Evolutionary conservation across 768 basidiomycete genomes (phyloP).

Genomic region (Kwoniella dendrophila): DNA sequence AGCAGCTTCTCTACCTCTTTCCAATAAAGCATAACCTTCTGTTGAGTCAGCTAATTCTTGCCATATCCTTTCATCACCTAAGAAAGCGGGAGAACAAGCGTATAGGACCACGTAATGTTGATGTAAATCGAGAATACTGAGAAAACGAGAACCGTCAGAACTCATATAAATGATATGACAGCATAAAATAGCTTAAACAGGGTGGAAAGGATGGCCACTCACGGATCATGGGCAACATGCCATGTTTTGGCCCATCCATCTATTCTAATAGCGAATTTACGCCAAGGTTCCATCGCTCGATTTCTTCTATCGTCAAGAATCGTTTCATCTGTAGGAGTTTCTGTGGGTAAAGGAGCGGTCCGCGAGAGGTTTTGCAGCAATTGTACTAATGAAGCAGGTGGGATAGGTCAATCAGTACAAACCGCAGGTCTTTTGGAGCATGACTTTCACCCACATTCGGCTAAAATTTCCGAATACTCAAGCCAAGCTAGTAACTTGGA

Average conservation of each 20-base stretch:
- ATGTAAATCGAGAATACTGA: constrained; percentile 48
- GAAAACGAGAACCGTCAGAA: not conserved
- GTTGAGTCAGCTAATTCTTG: constrained; percentile 36
- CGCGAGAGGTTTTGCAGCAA: constrained; percentile 15
- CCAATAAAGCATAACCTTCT: constrained; percentile 47
- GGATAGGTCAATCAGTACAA: not conserved
- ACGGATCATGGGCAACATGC: constrained; percentile 46
- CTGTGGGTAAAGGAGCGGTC: constrained; percentile 14
- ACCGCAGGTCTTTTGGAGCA: not conserved
- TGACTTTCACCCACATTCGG: constrained; percentile 32
- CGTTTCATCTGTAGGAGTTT: constrained; percentile 8
- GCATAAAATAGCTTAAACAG: not conserved
- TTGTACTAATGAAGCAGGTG: constrained; percentile 10
- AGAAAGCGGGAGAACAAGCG: constrained; percentile 44
- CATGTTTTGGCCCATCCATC: constrained; percentile 41
- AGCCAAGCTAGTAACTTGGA: constrained; percentile 52
- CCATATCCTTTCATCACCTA: constrained; percentile 41
- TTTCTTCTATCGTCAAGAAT: constrained; percentile 16
- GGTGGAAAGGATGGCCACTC: constrained; percentile 13
- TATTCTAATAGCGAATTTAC: constrained; percentile 29
- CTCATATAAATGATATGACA: too few species aligned
- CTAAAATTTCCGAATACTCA: constrained; percentile 51
- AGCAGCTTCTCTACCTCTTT: constrained; percentile 51
- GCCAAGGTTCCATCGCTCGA: constrained; percentile 34
- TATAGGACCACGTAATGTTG: constrained; percentile 50